phyloP scores from a whole-genome alignment of 257 asterid genomes.

The Leonotis leonurus region DNA sequence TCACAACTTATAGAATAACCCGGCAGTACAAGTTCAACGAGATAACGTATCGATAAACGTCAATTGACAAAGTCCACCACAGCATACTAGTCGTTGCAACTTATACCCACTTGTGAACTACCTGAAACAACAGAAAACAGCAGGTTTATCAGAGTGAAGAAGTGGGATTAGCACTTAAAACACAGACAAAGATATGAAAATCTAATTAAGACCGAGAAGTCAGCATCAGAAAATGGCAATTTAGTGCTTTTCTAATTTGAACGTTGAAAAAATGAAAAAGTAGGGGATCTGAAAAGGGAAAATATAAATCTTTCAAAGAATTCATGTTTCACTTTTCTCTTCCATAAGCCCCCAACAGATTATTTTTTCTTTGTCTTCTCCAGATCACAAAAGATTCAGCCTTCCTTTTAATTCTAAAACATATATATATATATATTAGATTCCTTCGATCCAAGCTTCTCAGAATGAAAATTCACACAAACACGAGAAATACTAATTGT shows the following conservation, averaged over 20 bases:
- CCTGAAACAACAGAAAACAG: slow-evolving; percentile 32
- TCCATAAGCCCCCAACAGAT: slow-evolving; percentile 13
- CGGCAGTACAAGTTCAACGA: slow-evolving; percentile 72
- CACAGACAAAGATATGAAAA: not conserved
- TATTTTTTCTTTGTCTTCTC: slow-evolving; percentile 16
- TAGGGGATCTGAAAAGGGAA: slow-evolving; percentile 18
- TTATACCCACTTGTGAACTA: slow-evolving; percentile 20
- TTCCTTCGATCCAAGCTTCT: not conserved
- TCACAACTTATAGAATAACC: slow-evolving; percentile 59
- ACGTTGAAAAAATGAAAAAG: not conserved
- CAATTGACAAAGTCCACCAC: slow-evolving; percentile 63
- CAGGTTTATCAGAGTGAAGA: not conserved
- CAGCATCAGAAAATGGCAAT: not conserved
- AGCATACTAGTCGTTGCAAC: slow-evolving; percentile 36
- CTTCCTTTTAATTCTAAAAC: slow-evolving; percentile 20
- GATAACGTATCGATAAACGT: slow-evolving; percentile 47
- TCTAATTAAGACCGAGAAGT: not conserved
- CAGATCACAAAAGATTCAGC: slow-evolving; percentile 20
- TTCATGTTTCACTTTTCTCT: slow-evolving; percentile 27
- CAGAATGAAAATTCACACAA: not conserved
- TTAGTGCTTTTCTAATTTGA: not conserved
- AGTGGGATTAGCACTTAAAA: not conserved
- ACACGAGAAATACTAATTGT: not conserved
- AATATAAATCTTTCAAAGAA: slow-evolving; percentile 16
- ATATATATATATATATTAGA: not conserved